Percentiles rank a stretch among this genome's conserved stretches.
These are phyloP conservation scores for Penicillium aurantiogriseum DNA, from an alignment of 2,329 filamentous ascomycete genomes.

Conservation along the genomic window DNA sequence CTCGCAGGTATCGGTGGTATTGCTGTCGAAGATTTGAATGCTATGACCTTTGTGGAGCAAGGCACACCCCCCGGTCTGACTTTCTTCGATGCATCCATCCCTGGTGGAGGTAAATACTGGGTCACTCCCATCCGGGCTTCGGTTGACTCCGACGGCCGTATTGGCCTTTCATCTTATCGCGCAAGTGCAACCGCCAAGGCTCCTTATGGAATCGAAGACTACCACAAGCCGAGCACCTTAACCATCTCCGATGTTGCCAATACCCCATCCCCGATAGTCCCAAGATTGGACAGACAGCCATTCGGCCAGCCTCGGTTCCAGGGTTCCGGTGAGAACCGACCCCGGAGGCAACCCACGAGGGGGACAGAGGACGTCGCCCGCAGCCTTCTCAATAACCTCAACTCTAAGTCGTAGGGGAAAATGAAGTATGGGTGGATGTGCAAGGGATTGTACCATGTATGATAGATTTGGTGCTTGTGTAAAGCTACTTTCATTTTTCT, in stretches of 20 bases:
- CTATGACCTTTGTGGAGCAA: constrained; percentile 34
- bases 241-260: constrained; percentile 30
- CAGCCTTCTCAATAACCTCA: constrained; percentile 33
- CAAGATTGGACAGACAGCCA: constrained; percentile 30
- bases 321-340: neutral
- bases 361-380: constrained; percentile 32
- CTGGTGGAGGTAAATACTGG: constrained; percentile 55
- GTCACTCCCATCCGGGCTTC: constrained; percentile 49
- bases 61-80: constrained; percentile 43
- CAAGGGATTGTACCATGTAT: constrained; percentile 33
- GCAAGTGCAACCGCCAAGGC: constrained; percentile 35
- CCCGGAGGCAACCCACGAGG: constrained; percentile 12
- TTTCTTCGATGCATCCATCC: constrained; percentile 44
- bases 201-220: constrained; percentile 39
- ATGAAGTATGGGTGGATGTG: constrained; percentile 5
- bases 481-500: constrained; percentile 28
- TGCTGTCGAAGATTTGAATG: constrained; percentile 40
- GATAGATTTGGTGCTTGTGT: constrained; percentile 32
- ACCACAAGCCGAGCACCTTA: constrained; percentile 29
- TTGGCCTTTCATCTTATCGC: constrained; percentile 40
- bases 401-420: constrained; percentile 15
- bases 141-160: constrained; percentile 46
- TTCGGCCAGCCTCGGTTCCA: constrained; percentile 21
- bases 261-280: constrained; percentile 27
- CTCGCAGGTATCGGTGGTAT: constrained; percentile 44